Base-by-base conservation (phyloP, 129 eudicot species). In the Lonicera japonica region DNA sequence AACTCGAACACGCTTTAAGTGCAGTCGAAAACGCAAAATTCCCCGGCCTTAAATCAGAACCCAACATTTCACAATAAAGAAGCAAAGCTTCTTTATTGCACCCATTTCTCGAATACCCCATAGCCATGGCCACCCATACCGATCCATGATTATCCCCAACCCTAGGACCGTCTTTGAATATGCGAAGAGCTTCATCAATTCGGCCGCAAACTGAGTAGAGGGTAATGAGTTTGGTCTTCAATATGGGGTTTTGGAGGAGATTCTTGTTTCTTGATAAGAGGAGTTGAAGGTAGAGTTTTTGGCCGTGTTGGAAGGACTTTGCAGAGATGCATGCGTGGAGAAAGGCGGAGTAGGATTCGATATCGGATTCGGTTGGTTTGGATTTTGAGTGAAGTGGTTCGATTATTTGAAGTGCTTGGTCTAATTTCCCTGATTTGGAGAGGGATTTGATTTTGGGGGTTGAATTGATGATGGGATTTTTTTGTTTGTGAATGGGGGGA, bases 91-190 rank as follows among this genome's bases (percentile, higher is more conserved):
- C 80, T 46, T 47, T 57, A 39, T 29, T 53, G 4, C 13, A 24
- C 16, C 81, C 73, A 58, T 80, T 75, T 67, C 72, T 76, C 12
- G 68, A 67, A 58, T 61, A 80, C 66, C 81, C 81, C 71, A 75
- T 67, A 14, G 73, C 70, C 81, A 80, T 75, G 0, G 81, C 75
- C 50, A 63, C 77, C 71, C 76, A 80, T 15, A 75, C 72, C 16
- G 85, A 72, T 54, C 70, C 77, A 17, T 61, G 69, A 1, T 14
- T 8, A 14, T 10, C 14, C 50, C 50, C 50, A n/a, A n/a, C n/a
- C n/a, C n/a, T n/a, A n/a, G n/a, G n/a, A 10, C 50, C 50, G 43
- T 63, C 50, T 4, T 75, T 52, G 12, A 80, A 74, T 58, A 73
- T 69, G 13, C 71, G 65, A 18, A 51, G 67, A n/a, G 81, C 75